phyloP scores from a whole-genome alignment of 768 basidiomycete genomes.

The Chalciporus piperatus region DNA sequence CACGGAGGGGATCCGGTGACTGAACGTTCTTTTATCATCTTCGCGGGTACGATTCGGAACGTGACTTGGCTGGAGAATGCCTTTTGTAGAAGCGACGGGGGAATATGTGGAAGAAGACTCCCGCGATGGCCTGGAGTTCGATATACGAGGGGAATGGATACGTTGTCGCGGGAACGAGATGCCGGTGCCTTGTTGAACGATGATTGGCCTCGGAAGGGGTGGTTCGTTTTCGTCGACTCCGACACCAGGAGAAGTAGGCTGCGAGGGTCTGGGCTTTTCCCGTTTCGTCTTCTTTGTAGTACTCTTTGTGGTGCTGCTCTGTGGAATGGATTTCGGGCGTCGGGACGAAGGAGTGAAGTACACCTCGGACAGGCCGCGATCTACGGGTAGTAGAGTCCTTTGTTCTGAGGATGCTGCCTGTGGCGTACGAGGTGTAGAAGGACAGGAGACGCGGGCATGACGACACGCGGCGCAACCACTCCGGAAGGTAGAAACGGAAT shows the following conservation, averaged over 20 bases:
- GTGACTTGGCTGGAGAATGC: not conserved
- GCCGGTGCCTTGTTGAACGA: conserved; percentile 2
- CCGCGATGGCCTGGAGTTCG: conserved; percentile 6
- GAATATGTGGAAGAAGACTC: not conserved
- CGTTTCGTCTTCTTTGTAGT: conserved; percentile 2
- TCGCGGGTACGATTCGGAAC: conserved; percentile 10
- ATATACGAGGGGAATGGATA: conserved; percentile 9
- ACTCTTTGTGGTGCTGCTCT: conserved; percentile 1
- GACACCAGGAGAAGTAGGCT: not conserved
- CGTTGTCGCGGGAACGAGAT: conserved; percentile 15
- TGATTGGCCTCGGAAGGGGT: not conserved
- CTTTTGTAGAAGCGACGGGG: conserved; percentile 6
- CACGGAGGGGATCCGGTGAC: conserved; percentile 16
- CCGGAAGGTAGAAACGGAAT: conserved; percentile 20
- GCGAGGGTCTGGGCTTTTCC: conserved; percentile 1
- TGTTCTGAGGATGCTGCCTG: not conserved
- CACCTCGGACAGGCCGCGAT: not conserved
- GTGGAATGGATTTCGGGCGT: not conserved
- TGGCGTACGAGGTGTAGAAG: conserved; percentile 13
- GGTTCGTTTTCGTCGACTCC: conserved; percentile 21
- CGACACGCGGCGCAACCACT: conserved; percentile 29
- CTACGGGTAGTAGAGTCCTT: not conserved
- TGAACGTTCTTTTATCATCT: conserved; percentile 8
- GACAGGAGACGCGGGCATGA: conserved; percentile 15
- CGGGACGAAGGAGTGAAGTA: not conserved